These are phyloP conservation scores for Phytophthora ramorum DNA, from an alignment of 352 stramenopile genomes.

Conservation along the genomic window DNA sequence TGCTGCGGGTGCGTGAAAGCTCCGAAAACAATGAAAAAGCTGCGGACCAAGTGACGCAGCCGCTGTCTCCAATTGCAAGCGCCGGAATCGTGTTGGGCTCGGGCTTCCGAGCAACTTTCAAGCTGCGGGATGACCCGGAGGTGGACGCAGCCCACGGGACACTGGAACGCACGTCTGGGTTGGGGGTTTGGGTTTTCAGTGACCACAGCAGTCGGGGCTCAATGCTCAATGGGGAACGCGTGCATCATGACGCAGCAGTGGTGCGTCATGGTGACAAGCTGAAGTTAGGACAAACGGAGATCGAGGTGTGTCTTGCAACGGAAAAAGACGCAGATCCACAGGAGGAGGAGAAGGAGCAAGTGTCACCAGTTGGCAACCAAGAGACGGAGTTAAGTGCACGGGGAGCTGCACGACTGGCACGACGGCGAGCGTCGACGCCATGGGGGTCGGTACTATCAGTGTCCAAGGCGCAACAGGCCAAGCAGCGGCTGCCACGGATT, in stretches of 20 bases:
- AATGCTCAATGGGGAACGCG: constrained; percentile 43
- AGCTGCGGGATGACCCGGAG: constrained; percentile 19
- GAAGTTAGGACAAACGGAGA: constrained; percentile 59
- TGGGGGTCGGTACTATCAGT: constrained; percentile 2
- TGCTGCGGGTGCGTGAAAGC: constrained; percentile 17
- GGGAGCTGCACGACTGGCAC: constrained; percentile 8
- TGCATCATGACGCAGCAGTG: constrained; percentile 62
- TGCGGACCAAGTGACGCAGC: constrained; percentile 4
- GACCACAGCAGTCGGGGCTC: constrained; percentile 72
- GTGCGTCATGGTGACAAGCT: constrained; percentile 67
- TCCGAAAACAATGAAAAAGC: constrained; percentile 25
- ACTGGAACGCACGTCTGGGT: constrained; percentile 51
- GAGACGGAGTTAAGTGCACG: constrained; percentile 12
- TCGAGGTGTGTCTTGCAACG: constrained; percentile 47
- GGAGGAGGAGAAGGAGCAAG: constrained; percentile 18
- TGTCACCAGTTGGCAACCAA: constrained; percentile 16
- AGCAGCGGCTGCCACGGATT: constrained; percentile 40
- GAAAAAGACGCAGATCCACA: constrained; percentile 8
- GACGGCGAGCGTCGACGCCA: constrained; percentile 26
- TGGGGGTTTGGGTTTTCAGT: constrained; percentile 79
- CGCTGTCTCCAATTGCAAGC: constrained; percentile 5
- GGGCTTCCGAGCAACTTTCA: constrained; percentile 11
- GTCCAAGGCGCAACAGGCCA: constrained; percentile 23
- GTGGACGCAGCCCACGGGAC: constrained; percentile 53
- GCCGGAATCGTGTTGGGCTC: constrained; percentile 27